Conservation (phyloP, 495 filamentous ascomycete genomes). For the Aspergillus ostianus region DNA sequence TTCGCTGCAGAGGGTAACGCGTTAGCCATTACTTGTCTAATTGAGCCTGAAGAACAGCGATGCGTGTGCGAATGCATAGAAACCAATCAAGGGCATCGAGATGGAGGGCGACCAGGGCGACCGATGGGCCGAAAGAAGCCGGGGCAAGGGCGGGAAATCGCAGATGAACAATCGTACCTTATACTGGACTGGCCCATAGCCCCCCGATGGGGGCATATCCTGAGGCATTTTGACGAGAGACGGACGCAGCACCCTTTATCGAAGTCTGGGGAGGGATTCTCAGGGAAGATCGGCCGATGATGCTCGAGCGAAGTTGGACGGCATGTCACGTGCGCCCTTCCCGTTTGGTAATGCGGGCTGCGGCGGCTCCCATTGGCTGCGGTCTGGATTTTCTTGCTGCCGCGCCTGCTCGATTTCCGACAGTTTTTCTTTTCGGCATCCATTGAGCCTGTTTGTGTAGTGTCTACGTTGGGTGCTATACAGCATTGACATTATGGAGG, state of each 20-base stretch:
- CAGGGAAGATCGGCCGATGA: constrained; percentile 19
- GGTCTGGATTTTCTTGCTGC: constrained; percentile 4
- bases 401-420: background rate
- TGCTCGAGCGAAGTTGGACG: constrained; percentile 35
- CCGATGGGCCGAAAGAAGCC: background rate
- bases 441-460: constrained; percentile 27
- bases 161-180: constrained; percentile 60
- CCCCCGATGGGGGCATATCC: constrained; percentile 92
- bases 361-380: constrained; percentile 30
- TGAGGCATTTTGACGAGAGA: constrained; percentile 50
- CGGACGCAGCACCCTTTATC: constrained; percentile 20
- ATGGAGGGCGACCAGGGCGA: background rate
- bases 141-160: constrained; percentile 6
- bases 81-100: constrained; percentile 1
- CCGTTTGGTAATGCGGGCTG: constrained; percentile 38
- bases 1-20: constrained; percentile 58
- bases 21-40: background rate
- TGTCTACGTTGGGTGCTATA: constrained; percentile 10
- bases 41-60: background rate
- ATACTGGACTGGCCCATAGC: constrained; percentile 94
- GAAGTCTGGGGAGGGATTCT: constrained; percentile 17
- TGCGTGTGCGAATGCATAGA: background rate
- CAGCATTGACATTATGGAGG: constrained; percentile 42
- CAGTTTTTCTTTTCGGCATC: constrained; percentile 11
- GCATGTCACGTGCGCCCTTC: constrained; percentile 33